Evolutionary conservation across 225 moss, liverwort and hornwort species (phyloP).

Genomic region (Sphagnum contortum): DNA sequence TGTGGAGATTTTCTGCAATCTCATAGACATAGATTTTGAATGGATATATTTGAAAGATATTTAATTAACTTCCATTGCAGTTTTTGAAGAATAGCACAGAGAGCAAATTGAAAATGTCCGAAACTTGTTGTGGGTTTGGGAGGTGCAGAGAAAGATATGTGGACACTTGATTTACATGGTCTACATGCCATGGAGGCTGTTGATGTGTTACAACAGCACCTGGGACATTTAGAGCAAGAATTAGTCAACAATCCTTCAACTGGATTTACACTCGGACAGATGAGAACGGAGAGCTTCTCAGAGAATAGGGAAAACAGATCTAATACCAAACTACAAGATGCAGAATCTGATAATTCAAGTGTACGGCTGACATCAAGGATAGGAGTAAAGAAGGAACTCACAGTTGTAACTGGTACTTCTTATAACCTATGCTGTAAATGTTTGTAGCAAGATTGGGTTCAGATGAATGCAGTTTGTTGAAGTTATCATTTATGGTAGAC

Average conservation of each 20-base stretch:
- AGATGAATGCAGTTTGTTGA: too few species aligned
- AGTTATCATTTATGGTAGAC: too few species aligned
- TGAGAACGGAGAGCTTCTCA: constrained; percentile 6
- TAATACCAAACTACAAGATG: constrained; percentile 3
- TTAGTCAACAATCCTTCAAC: constrained; percentile 27
- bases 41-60: too few species aligned
- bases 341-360: constrained; percentile 11
- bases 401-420: constrained; percentile 37
- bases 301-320: constrained; percentile 3
- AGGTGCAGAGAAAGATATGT: constrained; percentile 32
- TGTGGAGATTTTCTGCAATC: too few species aligned
- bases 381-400: constrained; percentile 27
- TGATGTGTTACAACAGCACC: constrained; percentile 37
- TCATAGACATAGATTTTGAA: too few species aligned
- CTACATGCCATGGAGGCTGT: constrained; percentile 53
- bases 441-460: background rate
- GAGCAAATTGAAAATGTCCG: too few species aligned
- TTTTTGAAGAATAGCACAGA: too few species aligned
- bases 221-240: constrained; percentile 38
- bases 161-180: constrained; percentile 55
- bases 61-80: too few species aligned
- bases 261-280: constrained; percentile 11
- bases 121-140: too few species aligned
- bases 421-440: background rate
- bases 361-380: constrained; percentile 32